Conservation (phyloP, 345 rosid species). For the Populus nigra region DNA sequence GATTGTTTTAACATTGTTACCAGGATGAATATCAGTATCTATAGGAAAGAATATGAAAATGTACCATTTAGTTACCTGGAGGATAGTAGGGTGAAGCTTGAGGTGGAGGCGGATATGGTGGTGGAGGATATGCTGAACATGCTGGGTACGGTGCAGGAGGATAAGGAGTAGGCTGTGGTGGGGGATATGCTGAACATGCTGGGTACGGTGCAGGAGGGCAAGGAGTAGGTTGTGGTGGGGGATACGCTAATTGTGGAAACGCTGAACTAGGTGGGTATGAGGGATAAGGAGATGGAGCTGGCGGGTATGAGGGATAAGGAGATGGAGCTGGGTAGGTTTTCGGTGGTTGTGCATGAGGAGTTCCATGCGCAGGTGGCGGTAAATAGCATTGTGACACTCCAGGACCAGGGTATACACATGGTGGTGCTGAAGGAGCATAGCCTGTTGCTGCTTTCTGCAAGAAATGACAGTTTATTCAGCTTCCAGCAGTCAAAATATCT, state of each 20-base stretch:
- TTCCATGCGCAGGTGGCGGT: not conserved
- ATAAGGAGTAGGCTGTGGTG: conserved; percentile 22
- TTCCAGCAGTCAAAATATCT: not conserved
- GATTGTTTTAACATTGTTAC: not conserved
- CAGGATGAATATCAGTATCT: not conserved
- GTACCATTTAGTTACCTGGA: conserved; percentile 34
- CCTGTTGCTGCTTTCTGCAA: conserved; percentile 46
- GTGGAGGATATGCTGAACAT: conserved; percentile 20
- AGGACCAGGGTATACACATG: conserved; percentile 20
- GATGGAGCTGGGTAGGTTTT: conserved; percentile 20
- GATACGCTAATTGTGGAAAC: conserved; percentile 37
- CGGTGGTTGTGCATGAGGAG: conserved; percentile 22
- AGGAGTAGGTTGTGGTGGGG: conserved; percentile 7
- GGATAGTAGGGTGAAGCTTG: conserved; percentile 51
- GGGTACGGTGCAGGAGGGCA: conserved; percentile 25
- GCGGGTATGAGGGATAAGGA: conserved; percentile 22
- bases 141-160: conserved; percentile 38
- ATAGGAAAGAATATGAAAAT: not conserved
- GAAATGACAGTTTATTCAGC: conserved; percentile 4
- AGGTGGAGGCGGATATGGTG: conserved; percentile 27
- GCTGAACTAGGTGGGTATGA: conserved; percentile 20
- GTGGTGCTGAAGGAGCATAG: conserved; percentile 45
- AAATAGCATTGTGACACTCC: conserved; percentile 7
- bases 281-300: conserved; percentile 19
- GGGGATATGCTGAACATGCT: conserved; percentile 28